Base-by-base conservation (phyloP, 306 rosid genomes). In the Chamaecrista fasciculata region DNA sequence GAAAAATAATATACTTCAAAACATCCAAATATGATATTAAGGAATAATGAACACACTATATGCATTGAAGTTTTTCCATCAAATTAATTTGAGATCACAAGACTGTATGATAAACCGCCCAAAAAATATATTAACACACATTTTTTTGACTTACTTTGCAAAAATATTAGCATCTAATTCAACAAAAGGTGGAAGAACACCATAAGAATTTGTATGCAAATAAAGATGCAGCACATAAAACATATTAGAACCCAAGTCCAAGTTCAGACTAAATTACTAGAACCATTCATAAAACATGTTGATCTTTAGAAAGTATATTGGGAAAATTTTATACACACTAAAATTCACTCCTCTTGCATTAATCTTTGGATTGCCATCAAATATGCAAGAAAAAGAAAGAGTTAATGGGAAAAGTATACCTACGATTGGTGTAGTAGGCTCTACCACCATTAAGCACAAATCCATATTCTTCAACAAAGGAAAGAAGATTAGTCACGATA, bases 361-460 rank as follows among this genome's bases (percentile, higher is more conserved):
- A 58, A 8, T 18, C 12, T 31, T 4, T 15, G 5, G 16, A 33
- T 19, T 19, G 28, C 5, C 49, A 62, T 15, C 25, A 59, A 34
- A 62, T 50, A 72, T n/a, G n/a, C 57, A 18, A 43, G 50, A 68
- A 21, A 43, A 39, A 52, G 36, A 3, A 19, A 48, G 5, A 2
- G 34, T 5, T 5, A 29, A 48, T 9, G 46, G 57, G 52, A 34
- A 47, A 76, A 71, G 4, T 12, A 33, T 78, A 88, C 98, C 96
- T 94, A 66, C 97, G 82, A 74, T 94, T 94, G 26, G 89, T 87
- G 83, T 89, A 94, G 75, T 91, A 94, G 7, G 78, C 78, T 78
- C 96, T 91, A 11, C 97, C 92, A 76, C 97, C 97, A 69, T 91
- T 91, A 28, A 85, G 88, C 36, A 91, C 99, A 77, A 80, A 83